Evolutionary conservation across 2,329 filamentous ascomycete genomes (phyloP), one percentile per base, ranked within the genome.

Genomic region (Paecilomyces variotii): DNA sequence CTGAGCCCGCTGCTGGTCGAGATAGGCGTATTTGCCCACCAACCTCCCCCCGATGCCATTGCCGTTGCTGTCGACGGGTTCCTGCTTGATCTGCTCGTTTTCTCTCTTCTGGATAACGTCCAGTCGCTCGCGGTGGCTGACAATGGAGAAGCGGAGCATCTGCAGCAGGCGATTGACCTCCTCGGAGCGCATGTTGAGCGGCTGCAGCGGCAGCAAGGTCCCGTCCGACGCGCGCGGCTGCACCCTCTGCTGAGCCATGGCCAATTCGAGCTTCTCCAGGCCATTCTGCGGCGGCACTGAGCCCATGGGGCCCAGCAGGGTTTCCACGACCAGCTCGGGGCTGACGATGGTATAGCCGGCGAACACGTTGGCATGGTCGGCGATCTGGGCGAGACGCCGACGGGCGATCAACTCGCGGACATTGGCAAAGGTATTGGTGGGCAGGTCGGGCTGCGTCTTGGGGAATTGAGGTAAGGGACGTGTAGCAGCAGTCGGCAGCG

Each of bases 341-440:
- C 73, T 70, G 59, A 76, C 74, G 61, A 77, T 76, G 53, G 67
- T 75, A 60, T 77, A 76, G 52, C 74, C 74, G 58, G 74, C 74
- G 58, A 75, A 74, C 27, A 74, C 68, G 67, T 77, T 77, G 65
- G 74, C 74, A 69, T 77, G 75, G 60, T 77, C 74, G 64, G 74
- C 76, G 59, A 77, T 77, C 60, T 76, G 74, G 53, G 69, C 72
- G 61, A 77, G 64, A 35, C 74, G 72, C 27, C 74, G 73, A 27
- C 74, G 75, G 62, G 74, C 72, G 56, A 74, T 73, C 57, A 75
- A 67, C 62, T 75, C 73, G 56, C 73, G 70, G 53, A 75, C 72
- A 62, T 73, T 74, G 69, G 72, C 72, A 67, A 73, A 73, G 62
- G 71, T 74, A 69, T 74, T 74, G 65, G 69, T 63, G 60, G 72